These are phyloP conservation scores for Tephrocybe sp. DNA, from an alignment of 768 basidiomycete species.

Conservation along the genomic window DNA sequence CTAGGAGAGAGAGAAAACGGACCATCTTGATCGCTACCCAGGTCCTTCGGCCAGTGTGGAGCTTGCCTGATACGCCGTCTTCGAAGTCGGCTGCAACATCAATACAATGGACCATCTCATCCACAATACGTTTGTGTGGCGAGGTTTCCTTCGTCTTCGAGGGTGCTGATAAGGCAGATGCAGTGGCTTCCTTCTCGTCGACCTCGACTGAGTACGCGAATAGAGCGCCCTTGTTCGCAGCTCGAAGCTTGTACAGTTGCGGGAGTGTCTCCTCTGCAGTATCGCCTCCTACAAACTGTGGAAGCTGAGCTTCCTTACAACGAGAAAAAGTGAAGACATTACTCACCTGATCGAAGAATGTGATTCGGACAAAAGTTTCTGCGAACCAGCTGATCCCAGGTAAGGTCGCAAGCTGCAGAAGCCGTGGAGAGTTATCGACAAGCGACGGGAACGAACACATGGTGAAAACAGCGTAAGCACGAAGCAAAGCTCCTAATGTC, in stretches of 20 bases:
- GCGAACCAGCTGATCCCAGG: constrained; percentile 66
- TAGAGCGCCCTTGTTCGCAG: constrained; percentile 70
- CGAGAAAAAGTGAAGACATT: constrained; percentile 14
- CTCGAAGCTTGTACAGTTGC: constrained; percentile 59
- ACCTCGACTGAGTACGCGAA: constrained; percentile 89
- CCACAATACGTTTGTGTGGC: constrained; percentile 62
- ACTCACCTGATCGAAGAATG: constrained; percentile 82
- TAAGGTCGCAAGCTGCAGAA: constrained; percentile 56
- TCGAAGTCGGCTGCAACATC: constrained; percentile 85
- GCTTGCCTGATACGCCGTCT: constrained; percentile 34
- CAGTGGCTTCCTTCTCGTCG: constrained; percentile 55
- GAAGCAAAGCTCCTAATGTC: constrained; percentile 46
- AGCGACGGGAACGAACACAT: constrained; percentile 75
- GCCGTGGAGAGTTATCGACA: constrained; percentile 71
- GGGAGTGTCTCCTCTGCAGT: constrained; percentile 69
- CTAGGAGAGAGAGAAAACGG: constrained; percentile 23
- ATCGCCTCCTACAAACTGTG: constrained; percentile 88
- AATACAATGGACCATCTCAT: constrained; percentile 76
- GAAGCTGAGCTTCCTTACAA: not conserved
- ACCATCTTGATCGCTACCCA: constrained; percentile 90
- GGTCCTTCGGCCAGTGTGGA: constrained; percentile 49
- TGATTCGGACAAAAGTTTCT: constrained; percentile 68
- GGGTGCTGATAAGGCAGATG: constrained; percentile 12
- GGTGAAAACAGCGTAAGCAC: constrained; percentile 81
- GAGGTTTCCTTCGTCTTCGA: constrained; percentile 24